A percentile compares a stretch with the other conserved stretches of the same genome.
phyloP scores from a whole-genome alignment of 2,329 filamentous ascomycete species.

The Neofusicoccum sp. region DNA sequence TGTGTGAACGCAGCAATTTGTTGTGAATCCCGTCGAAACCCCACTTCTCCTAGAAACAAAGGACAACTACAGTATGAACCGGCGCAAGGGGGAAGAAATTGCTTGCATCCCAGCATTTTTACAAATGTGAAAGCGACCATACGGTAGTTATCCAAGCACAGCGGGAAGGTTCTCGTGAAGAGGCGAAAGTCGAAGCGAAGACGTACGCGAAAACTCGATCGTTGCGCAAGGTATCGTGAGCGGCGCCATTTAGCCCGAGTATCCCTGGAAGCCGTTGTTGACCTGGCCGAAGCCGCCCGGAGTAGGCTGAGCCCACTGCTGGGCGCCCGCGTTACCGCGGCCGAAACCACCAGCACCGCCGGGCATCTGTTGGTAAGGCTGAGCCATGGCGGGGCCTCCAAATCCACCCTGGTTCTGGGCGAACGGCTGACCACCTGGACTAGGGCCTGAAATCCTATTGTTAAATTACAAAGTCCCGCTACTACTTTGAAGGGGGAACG shows the following conservation, averaged over 20 bases:
- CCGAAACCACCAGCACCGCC: constrained; percentile 81
- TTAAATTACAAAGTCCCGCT: constrained; percentile 27
- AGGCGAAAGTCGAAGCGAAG: constrained; percentile 20
- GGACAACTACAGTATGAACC: constrained; percentile 23
- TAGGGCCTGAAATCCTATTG: constrained; percentile 52
- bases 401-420: constrained; percentile 58
- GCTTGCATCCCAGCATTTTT: constrained; percentile 23
- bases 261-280: constrained; percentile 61
- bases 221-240: constrained; percentile 20
- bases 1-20: constrained; percentile 22
- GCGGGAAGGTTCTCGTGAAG: constrained; percentile 19
- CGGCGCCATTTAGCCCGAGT: constrained; percentile 54
- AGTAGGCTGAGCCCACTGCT: constrained; percentile 57
- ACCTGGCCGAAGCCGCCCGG: constrained; percentile 48
- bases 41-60: constrained; percentile 20
- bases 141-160: constrained; percentile 22
- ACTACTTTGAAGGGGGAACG: constrained; percentile 34
- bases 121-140: constrained; percentile 21
- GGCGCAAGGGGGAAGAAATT: constrained; percentile 20
- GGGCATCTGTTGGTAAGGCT: constrained; percentile 52
- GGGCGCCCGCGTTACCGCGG: constrained; percentile 61
- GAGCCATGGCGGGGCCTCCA: constrained; percentile 62
- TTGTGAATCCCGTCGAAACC: constrained; percentile 21
- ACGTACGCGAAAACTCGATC: constrained; percentile 19
- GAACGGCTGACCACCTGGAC: constrained; percentile 66